phyloP scores from a whole-genome alignment of 148 eudicot species.

The Amaranthus palmeri region DNA sequence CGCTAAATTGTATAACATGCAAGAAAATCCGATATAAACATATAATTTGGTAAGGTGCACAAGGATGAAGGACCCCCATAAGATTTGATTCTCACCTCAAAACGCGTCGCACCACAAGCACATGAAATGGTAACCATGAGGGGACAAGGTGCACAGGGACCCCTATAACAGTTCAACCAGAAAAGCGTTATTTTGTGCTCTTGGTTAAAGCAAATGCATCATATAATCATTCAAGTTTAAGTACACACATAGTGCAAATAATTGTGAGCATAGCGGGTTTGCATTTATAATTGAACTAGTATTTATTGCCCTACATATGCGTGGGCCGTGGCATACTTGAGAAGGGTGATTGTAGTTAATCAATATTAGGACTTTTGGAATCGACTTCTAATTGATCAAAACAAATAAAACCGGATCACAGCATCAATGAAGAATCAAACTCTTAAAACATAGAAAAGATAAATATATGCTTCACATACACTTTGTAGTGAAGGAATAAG shows the following conservation, averaged over 20 bases:
- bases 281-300: constrained; percentile 1
- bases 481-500: not conserved
- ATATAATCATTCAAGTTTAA: not conserved
- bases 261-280: not conserved
- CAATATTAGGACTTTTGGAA: not conserved
- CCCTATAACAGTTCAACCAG: constrained; percentile 64
- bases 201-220: not conserved
- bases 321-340: not conserved
- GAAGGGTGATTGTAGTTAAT: not conserved
- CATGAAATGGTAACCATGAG: constrained; percentile 94
- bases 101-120: constrained; percentile 78
- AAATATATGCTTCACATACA: not conserved
- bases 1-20: no score
- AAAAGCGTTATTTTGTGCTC: not conserved
- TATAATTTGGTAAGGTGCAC: not conserved
- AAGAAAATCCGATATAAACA: not conserved
- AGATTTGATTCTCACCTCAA: constrained; percentile 58
- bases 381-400: not conserved
- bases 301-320: not conserved
- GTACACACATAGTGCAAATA: constrained; percentile 7
- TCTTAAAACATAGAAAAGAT: not conserved
- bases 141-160: constrained; percentile 98
- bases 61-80: not conserved
- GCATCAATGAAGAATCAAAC: not conserved
- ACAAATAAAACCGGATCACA: not conserved